These are phyloP conservation scores for sunflower (Helianthus annuus) DNA, from an alignment of 129 eudicot species.

Conservation along the genomic window DNA sequence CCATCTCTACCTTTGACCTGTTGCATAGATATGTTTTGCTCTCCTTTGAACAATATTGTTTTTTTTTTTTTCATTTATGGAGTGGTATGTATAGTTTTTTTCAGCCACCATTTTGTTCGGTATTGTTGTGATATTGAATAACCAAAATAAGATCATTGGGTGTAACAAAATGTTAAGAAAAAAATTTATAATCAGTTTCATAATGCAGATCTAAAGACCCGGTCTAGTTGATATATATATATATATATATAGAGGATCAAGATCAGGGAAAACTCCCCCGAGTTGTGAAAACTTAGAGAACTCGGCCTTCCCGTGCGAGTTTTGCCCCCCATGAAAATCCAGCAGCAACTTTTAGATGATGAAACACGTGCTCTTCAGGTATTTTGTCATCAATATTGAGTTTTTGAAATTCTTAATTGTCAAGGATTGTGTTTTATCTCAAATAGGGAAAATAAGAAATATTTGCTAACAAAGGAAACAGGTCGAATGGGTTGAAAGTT, in stretches of 20 bases:
- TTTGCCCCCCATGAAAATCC: slow-evolving; percentile 48
- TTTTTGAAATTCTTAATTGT: neutral
- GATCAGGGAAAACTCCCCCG: no score
- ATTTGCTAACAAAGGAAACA: no score
- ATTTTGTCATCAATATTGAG: slow-evolving; percentile 20
- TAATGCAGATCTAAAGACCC: neutral
- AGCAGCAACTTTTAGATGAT: slow-evolving; percentile 85
- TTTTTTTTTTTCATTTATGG: no score
- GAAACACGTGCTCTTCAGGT: slow-evolving; percentile 98
- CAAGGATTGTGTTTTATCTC: no score
- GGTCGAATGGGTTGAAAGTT: no score
- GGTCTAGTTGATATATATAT: neutral
- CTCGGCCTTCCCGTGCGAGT: no score
- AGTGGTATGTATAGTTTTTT: slow-evolving; percentile 57
- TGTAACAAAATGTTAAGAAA: neutral
- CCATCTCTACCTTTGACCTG: neutral
- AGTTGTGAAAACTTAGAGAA: no score
- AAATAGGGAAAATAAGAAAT: no score
- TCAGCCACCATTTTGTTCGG: neutral
- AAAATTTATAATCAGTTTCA: no score
- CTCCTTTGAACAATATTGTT: no score
- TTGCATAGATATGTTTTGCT: neutral
- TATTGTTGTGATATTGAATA: neutral
- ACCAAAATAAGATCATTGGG: neutral
- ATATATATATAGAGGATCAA: no score